These are phyloP conservation scores for Lachancea sp. DNA, from an alignment of 805 yeast species.

Conservation along the genomic window DNA sequence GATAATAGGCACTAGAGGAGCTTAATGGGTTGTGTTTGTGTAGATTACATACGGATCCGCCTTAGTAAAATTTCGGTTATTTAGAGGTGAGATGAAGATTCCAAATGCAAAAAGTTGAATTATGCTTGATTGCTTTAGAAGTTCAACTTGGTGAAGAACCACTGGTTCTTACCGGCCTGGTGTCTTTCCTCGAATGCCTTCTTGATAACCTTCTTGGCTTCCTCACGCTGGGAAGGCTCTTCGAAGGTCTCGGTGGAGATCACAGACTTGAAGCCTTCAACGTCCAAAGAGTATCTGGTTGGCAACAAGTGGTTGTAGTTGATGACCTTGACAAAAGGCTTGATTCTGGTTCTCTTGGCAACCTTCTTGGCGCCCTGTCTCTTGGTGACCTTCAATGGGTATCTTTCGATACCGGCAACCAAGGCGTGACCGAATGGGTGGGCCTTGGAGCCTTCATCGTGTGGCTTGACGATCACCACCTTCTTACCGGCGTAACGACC, in stretches of 20 bases:
- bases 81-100: slow-evolving; percentile 6
- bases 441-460: slow-evolving; percentile 97
- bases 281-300: slow-evolving; percentile 98
- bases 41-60: slow-evolving; percentile 9
- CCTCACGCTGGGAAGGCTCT: slow-evolving; percentile 98
- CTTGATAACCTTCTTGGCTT: slow-evolving; percentile 98
- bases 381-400: slow-evolving; percentile 95
- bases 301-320: slow-evolving; percentile 99
- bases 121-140: slow-evolving; percentile 45
- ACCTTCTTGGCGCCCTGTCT: slow-evolving; percentile 92
- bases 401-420: slow-evolving; percentile 98
- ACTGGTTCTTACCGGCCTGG: slow-evolving; percentile 99
- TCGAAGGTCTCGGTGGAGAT: slow-evolving; percentile 89
- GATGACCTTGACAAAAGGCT: slow-evolving; percentile 98
- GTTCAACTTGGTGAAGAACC: slow-evolving; percentile 98
- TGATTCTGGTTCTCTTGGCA: slow-evolving; percentile 95
- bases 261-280: slow-evolving; percentile 87
- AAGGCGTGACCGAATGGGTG: slow-evolving; percentile 99
- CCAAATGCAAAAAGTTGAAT: slow-evolving; percentile 8
- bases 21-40: slow-evolving; percentile 5
- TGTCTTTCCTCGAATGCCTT: slow-evolving; percentile 99
- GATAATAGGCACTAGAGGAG: background rate
- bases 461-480: slow-evolving; percentile 97
- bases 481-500: slow-evolving; percentile 99
- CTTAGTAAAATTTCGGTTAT: slow-evolving; percentile 1